phyloP scores from a whole-genome alignment of 495 filamentous ascomycete species.

The Thermochaetoides thermophila region DNA sequence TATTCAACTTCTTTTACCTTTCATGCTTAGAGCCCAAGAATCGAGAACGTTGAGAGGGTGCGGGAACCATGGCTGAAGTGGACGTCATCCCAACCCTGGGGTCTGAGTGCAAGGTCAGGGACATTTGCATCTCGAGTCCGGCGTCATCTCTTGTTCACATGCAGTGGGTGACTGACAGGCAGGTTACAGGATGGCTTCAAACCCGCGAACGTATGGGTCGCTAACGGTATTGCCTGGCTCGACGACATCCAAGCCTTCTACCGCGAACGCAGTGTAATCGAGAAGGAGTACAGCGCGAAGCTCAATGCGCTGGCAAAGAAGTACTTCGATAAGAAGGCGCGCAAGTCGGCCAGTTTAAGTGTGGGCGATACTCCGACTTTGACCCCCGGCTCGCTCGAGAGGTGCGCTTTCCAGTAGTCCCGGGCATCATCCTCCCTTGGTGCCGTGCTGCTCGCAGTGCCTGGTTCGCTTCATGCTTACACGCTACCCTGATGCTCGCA shows the following conservation, averaged over 20 bases:
- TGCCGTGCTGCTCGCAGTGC: too few species aligned
- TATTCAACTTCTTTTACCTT: constrained; percentile 1
- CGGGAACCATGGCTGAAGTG: constrained; percentile 50
- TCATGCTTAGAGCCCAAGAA: constrained; percentile 13
- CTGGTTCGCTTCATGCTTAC: background rate
- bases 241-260: constrained; percentile 97
- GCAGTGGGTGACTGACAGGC: too few species aligned
- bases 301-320: constrained; percentile 79
- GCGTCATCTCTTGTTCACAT: background rate
- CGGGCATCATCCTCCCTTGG: background rate
- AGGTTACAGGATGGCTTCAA: constrained; percentile 74
- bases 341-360: constrained; percentile 74
- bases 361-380: constrained; percentile 87
- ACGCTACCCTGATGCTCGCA: constrained; percentile 9
- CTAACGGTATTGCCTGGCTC: constrained; percentile 79
- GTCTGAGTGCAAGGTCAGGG: constrained; percentile 70
- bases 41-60: constrained; percentile 3
- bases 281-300: constrained; percentile 90
- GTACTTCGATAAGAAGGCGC: constrained; percentile 91
- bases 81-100: constrained; percentile 70
- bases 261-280: constrained; percentile 79
- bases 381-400: constrained; percentile 91
- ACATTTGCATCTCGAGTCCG: background rate
- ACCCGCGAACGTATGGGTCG: constrained; percentile 81
- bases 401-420: constrained; percentile 26